These are phyloP conservation scores for Chiua virens DNA, from an alignment of 768 basidiomycete genomes.

Conservation along the genomic window DNA sequence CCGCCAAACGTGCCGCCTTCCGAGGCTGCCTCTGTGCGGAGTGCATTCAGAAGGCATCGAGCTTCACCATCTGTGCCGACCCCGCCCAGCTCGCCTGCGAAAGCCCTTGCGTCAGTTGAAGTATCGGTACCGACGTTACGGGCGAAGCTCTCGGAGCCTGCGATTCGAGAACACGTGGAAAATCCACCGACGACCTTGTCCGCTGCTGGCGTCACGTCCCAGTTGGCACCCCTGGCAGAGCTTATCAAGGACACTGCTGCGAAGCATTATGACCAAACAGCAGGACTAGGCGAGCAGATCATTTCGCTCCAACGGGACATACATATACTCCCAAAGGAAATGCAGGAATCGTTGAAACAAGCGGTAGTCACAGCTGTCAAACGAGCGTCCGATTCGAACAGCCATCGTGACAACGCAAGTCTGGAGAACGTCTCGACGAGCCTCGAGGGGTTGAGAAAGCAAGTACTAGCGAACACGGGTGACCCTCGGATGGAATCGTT, in stretches of 20 bases:
- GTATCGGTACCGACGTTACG: slow-evolving; percentile 6
- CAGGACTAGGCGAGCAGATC: slow-evolving; percentile 33
- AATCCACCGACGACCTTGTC: slow-evolving; percentile 11
- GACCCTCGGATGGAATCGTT: slow-evolving; percentile 21
- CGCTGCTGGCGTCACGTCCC: slow-evolving; percentile 11
- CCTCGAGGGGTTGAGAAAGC: slow-evolving; percentile 21
- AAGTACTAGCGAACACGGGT: slow-evolving; percentile 6
- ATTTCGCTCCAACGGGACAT: slow-evolving; percentile 34
- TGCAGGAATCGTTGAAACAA: slow-evolving; percentile 16
- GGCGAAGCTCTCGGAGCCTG: slow-evolving; percentile 20
- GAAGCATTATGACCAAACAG: slow-evolving; percentile 37
- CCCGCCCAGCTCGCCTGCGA: slow-evolving; percentile 14
- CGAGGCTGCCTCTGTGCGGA: slow-evolving; percentile 19
- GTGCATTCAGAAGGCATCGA: slow-evolving; percentile 20
- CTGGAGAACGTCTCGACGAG: slow-evolving; percentile 8
- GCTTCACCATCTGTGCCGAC: background rate
- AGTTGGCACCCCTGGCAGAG: slow-evolving; percentile 30
- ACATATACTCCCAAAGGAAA: slow-evolving; percentile 28
- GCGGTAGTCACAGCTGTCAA: slow-evolving; percentile 1
- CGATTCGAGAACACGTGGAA: slow-evolving; percentile 18
- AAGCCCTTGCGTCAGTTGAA: background rate
- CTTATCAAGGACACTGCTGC: slow-evolving; percentile 36
- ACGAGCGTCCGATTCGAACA: background rate
- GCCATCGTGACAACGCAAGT: background rate
- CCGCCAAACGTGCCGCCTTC: slow-evolving; percentile 8